A percentile compares a stretch with the other conserved stretches of the same genome.
phyloP scores from a whole-genome alignment of 306 rosid species.

The Cyamopsis tetragonoloba region DNA sequence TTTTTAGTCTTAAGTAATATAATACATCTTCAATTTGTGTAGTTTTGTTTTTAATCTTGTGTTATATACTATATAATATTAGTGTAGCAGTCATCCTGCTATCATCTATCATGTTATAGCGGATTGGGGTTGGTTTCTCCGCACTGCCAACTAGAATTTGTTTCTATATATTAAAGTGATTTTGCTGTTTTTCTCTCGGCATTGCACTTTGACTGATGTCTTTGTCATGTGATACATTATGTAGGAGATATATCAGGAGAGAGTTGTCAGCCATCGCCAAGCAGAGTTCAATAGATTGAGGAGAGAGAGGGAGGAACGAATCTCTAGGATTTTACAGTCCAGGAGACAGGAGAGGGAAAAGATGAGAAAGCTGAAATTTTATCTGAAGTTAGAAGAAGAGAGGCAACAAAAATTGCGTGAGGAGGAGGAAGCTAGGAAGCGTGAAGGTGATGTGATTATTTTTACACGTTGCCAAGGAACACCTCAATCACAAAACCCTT shows the following conservation, averaged over 20 bases:
- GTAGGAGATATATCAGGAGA: constrained; percentile 67
- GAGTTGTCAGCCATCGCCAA: constrained; percentile 60
- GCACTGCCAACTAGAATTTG: too few relatives aligned
- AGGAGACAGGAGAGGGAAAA: constrained; percentile 69
- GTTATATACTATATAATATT: too few relatives aligned
- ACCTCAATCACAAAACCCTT: not conserved
- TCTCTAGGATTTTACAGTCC: constrained; percentile 54
- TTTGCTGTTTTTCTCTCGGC: not conserved
- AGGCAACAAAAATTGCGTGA: constrained; percentile 54
- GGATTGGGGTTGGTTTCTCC: too few relatives aligned
- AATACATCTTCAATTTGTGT: too few relatives aligned
- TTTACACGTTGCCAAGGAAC: not conserved
- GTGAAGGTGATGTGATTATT: constrained; percentile 57
- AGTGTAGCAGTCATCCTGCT: too few relatives aligned
- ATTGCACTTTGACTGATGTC: not conserved
- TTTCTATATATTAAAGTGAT: not conserved
- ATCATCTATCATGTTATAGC: too few relatives aligned
- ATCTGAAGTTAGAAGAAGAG: constrained; percentile 77
- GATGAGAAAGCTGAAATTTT: constrained; percentile 71
- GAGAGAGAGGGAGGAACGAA: constrained; percentile 66
- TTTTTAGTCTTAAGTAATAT: too few relatives aligned
- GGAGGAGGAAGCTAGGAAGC: constrained; percentile 82
- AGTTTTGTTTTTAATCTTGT: too few relatives aligned
- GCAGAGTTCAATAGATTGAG: constrained; percentile 63
- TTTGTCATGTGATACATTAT: not conserved